A percentile compares a stretch with the other conserved stretches of the same genome.
Conservation (phyloP, 23 red algal species). For the Gracilaria domingensis region DNA sequence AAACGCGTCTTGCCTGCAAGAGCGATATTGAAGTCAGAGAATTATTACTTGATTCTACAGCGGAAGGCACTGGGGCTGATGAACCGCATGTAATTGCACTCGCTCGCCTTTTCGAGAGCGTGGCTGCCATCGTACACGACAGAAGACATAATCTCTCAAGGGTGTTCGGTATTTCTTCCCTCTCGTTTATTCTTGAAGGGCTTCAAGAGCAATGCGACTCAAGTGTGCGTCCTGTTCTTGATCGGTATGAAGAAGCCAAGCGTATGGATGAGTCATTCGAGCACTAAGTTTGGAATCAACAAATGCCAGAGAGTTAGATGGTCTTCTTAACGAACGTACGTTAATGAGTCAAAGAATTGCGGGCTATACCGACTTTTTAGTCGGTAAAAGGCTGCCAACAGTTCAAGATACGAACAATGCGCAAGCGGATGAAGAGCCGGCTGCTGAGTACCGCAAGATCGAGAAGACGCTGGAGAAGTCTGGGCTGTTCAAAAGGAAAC, state of each 20-base stretch:
- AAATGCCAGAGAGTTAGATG: conserved; percentile 78
- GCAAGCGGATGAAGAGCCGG: background rate
- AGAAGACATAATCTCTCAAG: conserved; percentile 9
- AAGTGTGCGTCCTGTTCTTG: conserved; percentile 41
- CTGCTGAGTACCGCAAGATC: conserved; percentile 5
- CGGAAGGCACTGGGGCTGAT: conserved; percentile 33
- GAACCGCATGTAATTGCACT: conserved; percentile 75
- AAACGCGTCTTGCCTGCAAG: conserved; percentile 13
- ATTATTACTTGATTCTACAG: conserved; percentile 33
- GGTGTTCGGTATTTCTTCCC: conserved; percentile 32
- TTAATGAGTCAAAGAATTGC: conserved; percentile 79
- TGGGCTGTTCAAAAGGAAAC: conserved; percentile 35
- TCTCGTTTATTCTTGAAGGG: conserved; percentile 32
- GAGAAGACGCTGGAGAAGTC: conserved; percentile 42
- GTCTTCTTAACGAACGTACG: conserved; percentile 79
- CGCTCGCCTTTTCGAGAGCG: conserved; percentile 85
- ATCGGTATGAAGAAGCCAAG: conserved; percentile 62
- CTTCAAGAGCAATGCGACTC: conserved; percentile 78
- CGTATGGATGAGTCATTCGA: conserved; percentile 47
- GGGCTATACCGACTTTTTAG: conserved; percentile 83
- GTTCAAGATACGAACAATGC: background rate
- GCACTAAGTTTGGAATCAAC: conserved; percentile 48
- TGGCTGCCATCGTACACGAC: conserved; percentile 84
- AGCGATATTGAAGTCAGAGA: conserved; percentile 56
- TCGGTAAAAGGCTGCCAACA: background rate